Evolutionary conservation across 1,284 basidiomycete species (phyloP).

Genomic region (Apiotrichum akiyoshidainum): DNA sequence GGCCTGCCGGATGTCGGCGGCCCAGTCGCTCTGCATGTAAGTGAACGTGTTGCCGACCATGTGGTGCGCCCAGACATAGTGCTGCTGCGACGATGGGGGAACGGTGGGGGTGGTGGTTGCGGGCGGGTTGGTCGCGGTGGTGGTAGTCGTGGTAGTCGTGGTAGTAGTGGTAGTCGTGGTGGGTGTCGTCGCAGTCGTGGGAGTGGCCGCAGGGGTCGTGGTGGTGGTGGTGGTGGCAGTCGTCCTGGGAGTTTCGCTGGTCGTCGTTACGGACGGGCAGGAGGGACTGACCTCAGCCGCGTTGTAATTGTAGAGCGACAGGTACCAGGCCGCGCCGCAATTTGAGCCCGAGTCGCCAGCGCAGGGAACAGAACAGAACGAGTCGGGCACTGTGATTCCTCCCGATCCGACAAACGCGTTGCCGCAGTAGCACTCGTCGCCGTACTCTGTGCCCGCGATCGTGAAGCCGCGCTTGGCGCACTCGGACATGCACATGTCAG

Average conservation of each 20-base stretch:
- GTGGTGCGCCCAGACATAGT: constrained; percentile 49
- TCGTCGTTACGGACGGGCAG: background rate
- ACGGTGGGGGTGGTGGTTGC: constrained; percentile 16
- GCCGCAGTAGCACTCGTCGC: constrained; percentile 48
- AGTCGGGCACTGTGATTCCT: constrained; percentile 24
- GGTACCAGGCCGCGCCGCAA: constrained; percentile 42
- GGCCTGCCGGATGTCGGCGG: constrained; percentile 46
- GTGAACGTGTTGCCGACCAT: constrained; percentile 50
- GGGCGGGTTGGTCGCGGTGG: constrained; percentile 7
- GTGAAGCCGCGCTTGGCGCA: constrained; percentile 43
- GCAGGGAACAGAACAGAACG: constrained; percentile 36
- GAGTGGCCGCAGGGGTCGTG: too few relatives aligned
- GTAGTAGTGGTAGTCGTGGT: constrained; percentile 7
- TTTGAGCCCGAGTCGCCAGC: constrained; percentile 29
- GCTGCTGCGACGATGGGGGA: constrained; percentile 27
- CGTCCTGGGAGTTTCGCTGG: constrained; percentile 5
- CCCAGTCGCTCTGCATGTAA: constrained; percentile 44
- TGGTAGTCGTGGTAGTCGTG: background rate
- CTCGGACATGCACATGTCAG: constrained; percentile 36
- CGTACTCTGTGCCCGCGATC: constrained; percentile 45
- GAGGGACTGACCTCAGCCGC: constrained; percentile 1
- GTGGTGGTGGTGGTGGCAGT: constrained; percentile 9
- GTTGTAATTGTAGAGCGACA: constrained; percentile 42
- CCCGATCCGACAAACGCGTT: constrained; percentile 31
- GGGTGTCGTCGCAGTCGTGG: background rate